A percentile compares a stretch with the other conserved stretches of the same genome.
These are phyloP conservation scores for Phragmites australis DNA, from an alignment of 176 grass and related monocot genomes.

Conservation along the genomic window DNA sequence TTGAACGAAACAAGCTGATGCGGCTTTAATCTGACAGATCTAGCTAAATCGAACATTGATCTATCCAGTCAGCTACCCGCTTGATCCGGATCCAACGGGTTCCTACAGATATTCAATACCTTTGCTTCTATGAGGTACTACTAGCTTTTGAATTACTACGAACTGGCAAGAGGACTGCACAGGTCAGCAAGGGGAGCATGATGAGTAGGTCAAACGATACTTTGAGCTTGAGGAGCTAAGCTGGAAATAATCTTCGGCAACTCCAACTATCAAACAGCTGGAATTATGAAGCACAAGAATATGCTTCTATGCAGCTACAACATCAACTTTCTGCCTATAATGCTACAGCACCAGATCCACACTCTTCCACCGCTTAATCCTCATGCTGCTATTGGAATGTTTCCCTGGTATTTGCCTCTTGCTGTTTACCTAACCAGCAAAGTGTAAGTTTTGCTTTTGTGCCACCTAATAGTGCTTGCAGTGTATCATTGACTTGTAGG, in stretches of 20 bases:
- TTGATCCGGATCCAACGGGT: too few species aligned
- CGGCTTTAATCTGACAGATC: too few species aligned
- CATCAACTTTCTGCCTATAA: slow-evolving; percentile 43
- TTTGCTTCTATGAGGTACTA: too few species aligned
- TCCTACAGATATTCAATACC: too few species aligned
- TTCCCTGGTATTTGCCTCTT: slow-evolving; percentile 57
- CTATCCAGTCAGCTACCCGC: too few species aligned
- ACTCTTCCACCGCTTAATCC: slow-evolving; percentile 47
- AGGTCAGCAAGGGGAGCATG: slow-evolving; percentile 50
- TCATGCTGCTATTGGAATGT: slow-evolving; percentile 53
- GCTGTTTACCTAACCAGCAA: slow-evolving; percentile 33
- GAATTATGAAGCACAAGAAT: slow-evolving; percentile 49
- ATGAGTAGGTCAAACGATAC: slow-evolving; percentile 67
- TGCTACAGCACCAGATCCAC: too few species aligned
- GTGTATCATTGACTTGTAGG: slow-evolving; percentile 55
- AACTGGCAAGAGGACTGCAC: too few species aligned
- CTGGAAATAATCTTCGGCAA: slow-evolving; percentile 68
- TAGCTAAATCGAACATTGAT: too few species aligned
- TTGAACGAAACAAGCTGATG: too few species aligned
- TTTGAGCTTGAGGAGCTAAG: slow-evolving; percentile 81
- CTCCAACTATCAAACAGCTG: slow-evolving; percentile 67
- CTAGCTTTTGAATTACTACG: too few species aligned
- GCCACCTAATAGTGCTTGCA: slow-evolving; percentile 41
- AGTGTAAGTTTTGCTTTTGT: slow-evolving; percentile 39
- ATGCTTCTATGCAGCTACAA: slow-evolving; percentile 44